phyloP scores from a whole-genome alignment of 139 green algal species.

The Tetratostichococcus sp. region DNA sequence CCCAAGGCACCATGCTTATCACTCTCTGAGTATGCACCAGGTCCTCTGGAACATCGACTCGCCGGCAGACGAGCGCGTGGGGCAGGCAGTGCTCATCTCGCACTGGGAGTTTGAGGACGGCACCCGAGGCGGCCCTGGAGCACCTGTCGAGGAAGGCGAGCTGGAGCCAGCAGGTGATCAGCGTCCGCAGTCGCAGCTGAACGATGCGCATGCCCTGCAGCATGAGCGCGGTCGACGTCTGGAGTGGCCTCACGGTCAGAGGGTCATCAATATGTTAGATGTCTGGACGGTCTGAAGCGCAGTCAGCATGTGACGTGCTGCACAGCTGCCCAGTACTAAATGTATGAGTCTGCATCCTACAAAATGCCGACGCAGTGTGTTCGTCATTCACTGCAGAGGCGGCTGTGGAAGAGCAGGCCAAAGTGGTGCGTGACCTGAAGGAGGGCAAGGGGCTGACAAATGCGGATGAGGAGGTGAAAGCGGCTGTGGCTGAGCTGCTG shows the following conservation, averaged over 20 bases:
- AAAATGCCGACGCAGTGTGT: no score
- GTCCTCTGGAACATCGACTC: conserved; percentile 13
- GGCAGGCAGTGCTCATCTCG: conserved; percentile 20
- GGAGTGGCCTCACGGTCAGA: no score
- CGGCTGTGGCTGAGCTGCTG: neutral
- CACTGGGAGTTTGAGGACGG: conserved; percentile 30
- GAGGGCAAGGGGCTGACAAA: neutral
- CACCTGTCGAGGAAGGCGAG: neutral
- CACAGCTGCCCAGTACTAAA: no score
- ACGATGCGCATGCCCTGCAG: no score
- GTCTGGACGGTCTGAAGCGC: no score
- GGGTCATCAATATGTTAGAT: no score
- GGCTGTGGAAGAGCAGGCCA: neutral
- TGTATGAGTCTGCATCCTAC: no score
- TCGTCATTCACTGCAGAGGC: conserved; percentile 1
- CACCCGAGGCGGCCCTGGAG: conserved; percentile 12
- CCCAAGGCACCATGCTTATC: neutral
- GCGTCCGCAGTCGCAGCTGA: no score
- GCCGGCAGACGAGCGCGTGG: conserved; percentile 11
- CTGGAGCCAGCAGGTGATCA: neutral
- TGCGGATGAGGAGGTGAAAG: neutral
- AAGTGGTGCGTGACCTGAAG: neutral
- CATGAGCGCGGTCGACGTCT: no score
- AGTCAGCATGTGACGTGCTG: no score
- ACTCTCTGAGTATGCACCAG: neutral